phyloP scores from a whole-genome alignment of 352 stramenopile species.

The Globisporangium parvum region DNA sequence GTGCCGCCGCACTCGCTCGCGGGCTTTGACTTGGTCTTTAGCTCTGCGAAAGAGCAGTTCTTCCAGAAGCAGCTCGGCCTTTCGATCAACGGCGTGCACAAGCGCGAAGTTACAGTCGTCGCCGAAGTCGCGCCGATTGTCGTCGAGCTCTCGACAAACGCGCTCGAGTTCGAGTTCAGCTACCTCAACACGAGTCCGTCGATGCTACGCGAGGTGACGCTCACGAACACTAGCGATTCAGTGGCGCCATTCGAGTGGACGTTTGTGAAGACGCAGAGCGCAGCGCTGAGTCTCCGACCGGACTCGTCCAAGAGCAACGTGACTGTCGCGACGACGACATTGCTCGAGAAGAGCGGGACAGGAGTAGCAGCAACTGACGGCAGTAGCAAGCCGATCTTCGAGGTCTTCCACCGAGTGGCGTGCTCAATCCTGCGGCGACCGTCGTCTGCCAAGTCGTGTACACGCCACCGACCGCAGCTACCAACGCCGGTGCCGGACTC shows the following conservation, averaged over 20 bases:
- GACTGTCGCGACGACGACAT: conserved; percentile 20
- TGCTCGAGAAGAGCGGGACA: conserved; percentile 11
- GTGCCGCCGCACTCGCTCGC: conserved; percentile 69
- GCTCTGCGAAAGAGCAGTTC: conserved; percentile 68
- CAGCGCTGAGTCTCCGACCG: conserved; percentile 13
- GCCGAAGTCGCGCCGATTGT: conserved; percentile 89
- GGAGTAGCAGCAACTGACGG: background rate
- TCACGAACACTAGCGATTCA: conserved; percentile 91
- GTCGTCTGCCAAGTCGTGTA: conserved; percentile 50
- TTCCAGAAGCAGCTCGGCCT: conserved; percentile 81
- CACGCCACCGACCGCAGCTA: conserved; percentile 24
- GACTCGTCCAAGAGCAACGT: conserved; percentile 62
- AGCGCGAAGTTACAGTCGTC: conserved; percentile 74
- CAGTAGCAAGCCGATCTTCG: conserved; percentile 24
- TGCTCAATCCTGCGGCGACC: conserved; percentile 24
- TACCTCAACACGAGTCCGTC: conserved; percentile 37
- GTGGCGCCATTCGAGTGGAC: conserved; percentile 83
- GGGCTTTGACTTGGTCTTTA: conserved; percentile 90
- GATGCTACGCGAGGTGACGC: conserved; percentile 50
- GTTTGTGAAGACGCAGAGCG: conserved; percentile 11
- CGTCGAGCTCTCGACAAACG: conserved; percentile 47
- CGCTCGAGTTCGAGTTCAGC: conserved; percentile 80
- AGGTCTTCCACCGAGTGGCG: conserved; percentile 39
- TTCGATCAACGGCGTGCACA: conserved; percentile 82
- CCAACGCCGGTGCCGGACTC: too few species aligned